Conservation (phyloP, 78 protist genomes). For the Fonticula alba region DNA sequence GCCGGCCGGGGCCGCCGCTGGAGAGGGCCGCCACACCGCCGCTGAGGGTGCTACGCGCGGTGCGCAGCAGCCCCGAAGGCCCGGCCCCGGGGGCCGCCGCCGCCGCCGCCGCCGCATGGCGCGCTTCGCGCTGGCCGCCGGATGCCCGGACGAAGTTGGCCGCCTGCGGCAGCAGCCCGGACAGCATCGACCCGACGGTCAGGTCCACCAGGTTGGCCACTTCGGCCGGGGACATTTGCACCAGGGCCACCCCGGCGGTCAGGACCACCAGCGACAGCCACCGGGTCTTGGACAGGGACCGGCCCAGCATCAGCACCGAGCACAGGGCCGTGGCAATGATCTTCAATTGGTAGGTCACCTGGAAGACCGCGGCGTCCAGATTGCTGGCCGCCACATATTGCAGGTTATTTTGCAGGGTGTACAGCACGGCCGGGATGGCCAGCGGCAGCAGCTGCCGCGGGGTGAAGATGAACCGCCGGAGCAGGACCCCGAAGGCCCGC, state of each 20-base stretch:
- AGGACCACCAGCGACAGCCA: conserved; percentile 40
- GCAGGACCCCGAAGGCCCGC: background rate
- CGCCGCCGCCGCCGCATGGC: too few species aligned
- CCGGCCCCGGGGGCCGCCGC: too few species aligned
- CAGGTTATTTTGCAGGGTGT: conserved; percentile 42
- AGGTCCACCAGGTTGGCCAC: too few species aligned
- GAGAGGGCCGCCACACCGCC: too few species aligned
- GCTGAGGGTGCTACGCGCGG: too few species aligned
- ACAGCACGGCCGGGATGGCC: conserved; percentile 32
- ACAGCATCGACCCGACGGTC: too few species aligned
- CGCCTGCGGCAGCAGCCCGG: background rate
- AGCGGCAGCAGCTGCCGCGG: conserved; percentile 14
- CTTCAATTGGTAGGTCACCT: conserved; percentile 53
- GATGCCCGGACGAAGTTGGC: too few species aligned
- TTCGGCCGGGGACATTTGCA: conserved; percentile 4
- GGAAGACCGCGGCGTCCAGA: conserved; percentile 41
- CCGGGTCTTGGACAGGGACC: background rate
- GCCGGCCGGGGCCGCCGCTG: too few species aligned
- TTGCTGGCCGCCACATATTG: conserved; percentile 36
- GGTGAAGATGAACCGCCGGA: background rate
- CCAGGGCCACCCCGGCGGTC: conserved; percentile 18
- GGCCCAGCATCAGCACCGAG: conserved; percentile 26
- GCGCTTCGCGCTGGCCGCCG: too few species aligned
- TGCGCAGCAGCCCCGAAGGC: too few species aligned
- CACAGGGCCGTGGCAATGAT: conserved; percentile 46